phyloP scores from a whole-genome alignment of 495 filamentous ascomycete species.

The Chlorociboria aeruginascens region DNA sequence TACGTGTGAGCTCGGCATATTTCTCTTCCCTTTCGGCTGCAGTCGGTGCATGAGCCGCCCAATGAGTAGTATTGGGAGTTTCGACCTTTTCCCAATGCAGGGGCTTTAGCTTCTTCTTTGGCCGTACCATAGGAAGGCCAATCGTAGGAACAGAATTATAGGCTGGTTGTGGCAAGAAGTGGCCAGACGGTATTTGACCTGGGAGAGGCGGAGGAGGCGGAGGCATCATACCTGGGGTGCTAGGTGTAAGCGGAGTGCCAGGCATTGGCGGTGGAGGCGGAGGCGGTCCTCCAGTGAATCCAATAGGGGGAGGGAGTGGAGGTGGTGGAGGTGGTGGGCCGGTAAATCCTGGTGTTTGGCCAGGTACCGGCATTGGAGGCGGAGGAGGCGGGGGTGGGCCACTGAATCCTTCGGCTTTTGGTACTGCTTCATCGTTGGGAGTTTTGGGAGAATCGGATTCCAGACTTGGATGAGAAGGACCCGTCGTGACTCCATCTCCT shows the following conservation, averaged over 20 bases:
- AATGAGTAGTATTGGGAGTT: slow-evolving; percentile 84
- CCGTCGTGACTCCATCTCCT: slow-evolving; percentile 61
- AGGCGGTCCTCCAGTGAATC: slow-evolving; percentile 35
- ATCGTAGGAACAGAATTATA: slow-evolving; percentile 31
- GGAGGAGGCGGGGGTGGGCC: slow-evolving; percentile 38
- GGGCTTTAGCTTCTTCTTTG: slow-evolving; percentile 98
- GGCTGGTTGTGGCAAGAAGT: slow-evolving; percentile 38
- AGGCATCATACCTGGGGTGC: slow-evolving; percentile 42
- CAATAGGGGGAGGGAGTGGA: slow-evolving; percentile 32
- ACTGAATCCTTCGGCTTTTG: slow-evolving; percentile 22
- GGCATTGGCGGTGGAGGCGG: slow-evolving; percentile 33
- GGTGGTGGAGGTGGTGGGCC: slow-evolving; percentile 35
- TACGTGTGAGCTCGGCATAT: slow-evolving; percentile 80
- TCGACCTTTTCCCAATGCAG: slow-evolving; percentile 99
- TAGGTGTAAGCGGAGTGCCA: slow-evolving; percentile 30
- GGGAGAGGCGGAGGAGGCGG: slow-evolving; percentile 45
- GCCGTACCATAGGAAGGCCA: slow-evolving; percentile 62
- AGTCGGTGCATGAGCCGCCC: slow-evolving; percentile 78
- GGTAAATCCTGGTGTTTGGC: slow-evolving; percentile 29
- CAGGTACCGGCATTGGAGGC: slow-evolving; percentile 38
- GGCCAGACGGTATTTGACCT: slow-evolving; percentile 43
- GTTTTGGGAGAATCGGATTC: slow-evolving; percentile 61
- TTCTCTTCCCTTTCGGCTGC: slow-evolving; percentile 82
- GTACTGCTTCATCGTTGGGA: slow-evolving; percentile 46
- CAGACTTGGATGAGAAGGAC: slow-evolving; percentile 63